Evolutionary conservation across 2,329 filamentous ascomycete species (phyloP).

Genomic region (Sclerotinia glacialis): DNA sequence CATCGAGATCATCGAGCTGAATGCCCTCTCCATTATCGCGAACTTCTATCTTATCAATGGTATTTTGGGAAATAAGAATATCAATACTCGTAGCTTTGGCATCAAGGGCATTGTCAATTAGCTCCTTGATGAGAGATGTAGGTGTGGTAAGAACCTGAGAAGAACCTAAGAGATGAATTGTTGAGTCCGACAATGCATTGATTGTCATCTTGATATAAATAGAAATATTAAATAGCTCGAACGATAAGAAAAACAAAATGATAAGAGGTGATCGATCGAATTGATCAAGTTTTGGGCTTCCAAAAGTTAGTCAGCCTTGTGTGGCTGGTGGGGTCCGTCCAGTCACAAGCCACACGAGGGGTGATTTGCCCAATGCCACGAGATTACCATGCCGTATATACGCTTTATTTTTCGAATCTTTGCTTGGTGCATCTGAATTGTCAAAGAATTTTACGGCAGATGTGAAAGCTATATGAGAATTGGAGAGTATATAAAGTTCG

Average conservation of each 20-base stretch:
- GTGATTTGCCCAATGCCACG: too few species aligned
- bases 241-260: background rate
- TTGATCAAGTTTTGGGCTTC: background rate
- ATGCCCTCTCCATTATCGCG: slow-evolving; percentile 75
- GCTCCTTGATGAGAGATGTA: slow-evolving; percentile 66
- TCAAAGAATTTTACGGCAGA: too few species aligned
- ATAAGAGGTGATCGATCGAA: background rate
- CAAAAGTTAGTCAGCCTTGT: background rate
- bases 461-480: too few species aligned
- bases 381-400: too few species aligned
- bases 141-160: slow-evolving; percentile 59
- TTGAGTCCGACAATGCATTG: slow-evolving; percentile 47
- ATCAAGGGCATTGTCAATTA: slow-evolving; percentile 75
- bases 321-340: slow-evolving; percentile 8
- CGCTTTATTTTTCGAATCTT: too few species aligned
- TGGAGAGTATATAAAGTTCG: too few species aligned
- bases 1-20: slow-evolving; percentile 55
- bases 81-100: slow-evolving; percentile 65
- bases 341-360: slow-evolving; percentile 17
- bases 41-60: slow-evolving; percentile 66
- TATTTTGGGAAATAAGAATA: slow-evolving; percentile 62
- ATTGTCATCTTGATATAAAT: slow-evolving; percentile 45
- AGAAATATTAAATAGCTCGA: background rate
- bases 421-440: too few species aligned
- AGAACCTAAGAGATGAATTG: slow-evolving; percentile 58